Percentiles rank a stretch among this genome's conserved stretches.
Evolutionary conservation across 148 eudicot species (phyloP).

Genomic region (Fagopyrum tataricum): DNA sequence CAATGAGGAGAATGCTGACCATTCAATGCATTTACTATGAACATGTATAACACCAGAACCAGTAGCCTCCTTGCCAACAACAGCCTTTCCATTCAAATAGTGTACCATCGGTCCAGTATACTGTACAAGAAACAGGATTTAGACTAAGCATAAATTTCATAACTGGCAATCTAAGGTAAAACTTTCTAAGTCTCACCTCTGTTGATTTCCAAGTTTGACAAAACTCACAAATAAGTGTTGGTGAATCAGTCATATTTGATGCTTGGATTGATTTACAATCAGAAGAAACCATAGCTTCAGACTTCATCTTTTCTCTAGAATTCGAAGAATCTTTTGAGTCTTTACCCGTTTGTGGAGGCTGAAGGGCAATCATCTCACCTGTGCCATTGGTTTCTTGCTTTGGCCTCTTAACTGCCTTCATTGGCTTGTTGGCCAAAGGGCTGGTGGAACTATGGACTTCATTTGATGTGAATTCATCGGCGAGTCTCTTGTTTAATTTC

Average conservation of each 20-base stretch:
- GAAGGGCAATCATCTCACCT: slow-evolving; percentile 16
- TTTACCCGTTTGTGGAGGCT: slow-evolving; percentile 13
- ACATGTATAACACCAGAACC: slow-evolving; percentile 44
- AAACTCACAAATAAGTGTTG: slow-evolving; percentile 48
- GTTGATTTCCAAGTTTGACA: slow-evolving; percentile 53
- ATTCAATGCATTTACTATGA: slow-evolving; percentile 71
- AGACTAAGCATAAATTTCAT: background rate
- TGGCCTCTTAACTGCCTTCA: background rate
- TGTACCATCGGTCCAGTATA: slow-evolving; percentile 63
- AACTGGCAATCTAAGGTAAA: background rate
- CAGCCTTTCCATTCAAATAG: slow-evolving; percentile 63
- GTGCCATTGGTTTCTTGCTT: slow-evolving; percentile 14
- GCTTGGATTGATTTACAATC: slow-evolving; percentile 14
- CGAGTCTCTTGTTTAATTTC: slow-evolving; percentile 24
- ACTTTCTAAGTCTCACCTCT: slow-evolving; percentile 30
- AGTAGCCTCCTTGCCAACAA: slow-evolving; percentile 36
- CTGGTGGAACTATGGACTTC: slow-evolving; percentile 40
- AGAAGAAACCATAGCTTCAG: slow-evolving; percentile 18
- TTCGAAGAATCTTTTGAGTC: background rate
- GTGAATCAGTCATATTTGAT: slow-evolving; percentile 16
- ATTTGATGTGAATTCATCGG: slow-evolving; percentile 9
- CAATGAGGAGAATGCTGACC: slow-evolving; percentile 35
- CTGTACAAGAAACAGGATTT: slow-evolving; percentile 28
- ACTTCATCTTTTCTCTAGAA: background rate
- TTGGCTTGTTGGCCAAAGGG: background rate